Percentiles rank a stretch among this genome's conserved stretches.
Evolutionary conservation across 495 filamentous ascomycete genomes (phyloP).

Genomic region (Xylaria cubensis): DNA sequence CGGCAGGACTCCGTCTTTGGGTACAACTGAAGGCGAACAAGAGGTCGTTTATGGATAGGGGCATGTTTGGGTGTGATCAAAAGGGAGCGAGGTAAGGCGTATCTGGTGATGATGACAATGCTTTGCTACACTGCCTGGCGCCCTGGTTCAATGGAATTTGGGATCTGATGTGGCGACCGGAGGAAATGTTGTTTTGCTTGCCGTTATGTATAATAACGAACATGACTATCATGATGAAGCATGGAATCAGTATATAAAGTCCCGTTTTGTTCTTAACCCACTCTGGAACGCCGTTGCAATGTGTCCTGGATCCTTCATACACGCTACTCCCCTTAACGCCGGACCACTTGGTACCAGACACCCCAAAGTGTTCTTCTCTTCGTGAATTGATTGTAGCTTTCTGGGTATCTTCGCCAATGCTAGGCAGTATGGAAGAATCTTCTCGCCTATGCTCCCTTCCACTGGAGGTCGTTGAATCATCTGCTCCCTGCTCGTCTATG

Average conservation of each 20-base stretch:
- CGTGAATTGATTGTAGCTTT: conserved; percentile 8
- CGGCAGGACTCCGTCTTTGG: conserved; percentile 18
- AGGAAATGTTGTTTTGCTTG: conserved; percentile 7
- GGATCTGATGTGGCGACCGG: conserved; percentile 10
- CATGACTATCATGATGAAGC: conserved; percentile 9
- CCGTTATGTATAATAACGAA: conserved; percentile 28
- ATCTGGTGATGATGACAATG: conserved; percentile 20
- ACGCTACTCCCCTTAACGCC: conserved; percentile 22
- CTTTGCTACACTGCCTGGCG: conserved; percentile 20
- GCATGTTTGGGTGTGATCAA: conserved; percentile 1
- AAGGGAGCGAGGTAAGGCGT: conserved; percentile 17
- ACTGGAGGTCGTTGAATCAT: neutral
- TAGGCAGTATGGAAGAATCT: neutral
- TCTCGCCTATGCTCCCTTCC: neutral
- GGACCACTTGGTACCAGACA: conserved; percentile 2
- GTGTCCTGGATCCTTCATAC: conserved; percentile 4
- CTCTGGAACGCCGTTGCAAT: conserved; percentile 20
- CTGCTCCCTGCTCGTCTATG: conserved; percentile 16
- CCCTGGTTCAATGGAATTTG: conserved; percentile 20
- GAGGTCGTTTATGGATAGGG: neutral
- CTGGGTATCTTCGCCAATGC: conserved; percentile 27
- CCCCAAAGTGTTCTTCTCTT: neutral
- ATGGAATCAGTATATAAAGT: conserved; percentile 28
- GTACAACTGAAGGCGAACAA: conserved; percentile 1
- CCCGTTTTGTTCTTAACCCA: conserved; percentile 19